Evolutionary conservation across 345 rosid species (phyloP), one percentile per base, ranked within the genome.

Genomic region (Aurinia saxatilis): DNA sequence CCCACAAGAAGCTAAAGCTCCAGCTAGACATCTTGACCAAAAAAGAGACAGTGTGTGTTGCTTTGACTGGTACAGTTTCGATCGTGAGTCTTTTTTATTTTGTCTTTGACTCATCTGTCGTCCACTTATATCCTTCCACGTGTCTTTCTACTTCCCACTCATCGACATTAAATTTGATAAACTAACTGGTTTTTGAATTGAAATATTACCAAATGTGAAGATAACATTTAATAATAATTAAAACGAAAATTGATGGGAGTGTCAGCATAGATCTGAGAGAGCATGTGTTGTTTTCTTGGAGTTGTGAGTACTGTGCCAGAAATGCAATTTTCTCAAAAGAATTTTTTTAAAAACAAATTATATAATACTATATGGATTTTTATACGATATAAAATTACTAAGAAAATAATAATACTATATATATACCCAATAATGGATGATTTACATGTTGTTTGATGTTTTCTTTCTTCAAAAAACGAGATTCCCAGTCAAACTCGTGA

Each of bases 21-120:
- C 84, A 78, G 84, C 77, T 48, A 71, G 71, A 67, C 76, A 37
- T 73, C 76, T 78, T 81, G 81, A 78, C 81, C 75, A 57, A n/a
- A 70, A 70, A 78, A 55, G 73, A 10, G 70, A 67, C 78, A 60
- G 73, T 21, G 25, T 60, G 18, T 50, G 30, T 66, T 73, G 68
- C 73, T 75, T 75, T 77, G 80, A 77, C 77, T 72, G n/a, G 63
- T 44, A 70, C 61, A 35, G 65, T 50, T 65, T 21, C 59, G 60
- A 56, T 65, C 44, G 68, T 70, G 72, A 61, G 44, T 60, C 44
- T 73, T 27, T 27, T 27, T 27, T 27, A 27, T 27, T 27, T 27
- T 33, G 66, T 39, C 73, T 66, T 75, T 75, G 73, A 73, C 75
- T 54, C 39, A 7, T 41, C 60, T 64, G 50, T 53, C 14, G n/a